These are phyloP conservation scores for Castanea crenata DNA, from an alignment of 306 rosid genomes.

Conservation along the genomic window DNA sequence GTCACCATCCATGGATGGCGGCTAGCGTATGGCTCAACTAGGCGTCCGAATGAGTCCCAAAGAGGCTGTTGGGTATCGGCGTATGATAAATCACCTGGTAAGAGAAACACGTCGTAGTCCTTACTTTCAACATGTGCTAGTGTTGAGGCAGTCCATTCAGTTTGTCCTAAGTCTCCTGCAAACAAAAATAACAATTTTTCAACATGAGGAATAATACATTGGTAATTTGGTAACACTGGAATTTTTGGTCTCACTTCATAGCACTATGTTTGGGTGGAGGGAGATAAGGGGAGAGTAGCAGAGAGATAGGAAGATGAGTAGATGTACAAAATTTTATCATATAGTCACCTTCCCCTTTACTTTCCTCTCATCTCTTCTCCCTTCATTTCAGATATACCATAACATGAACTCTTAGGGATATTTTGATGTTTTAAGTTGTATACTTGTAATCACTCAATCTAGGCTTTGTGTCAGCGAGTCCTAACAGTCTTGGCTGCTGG, in stretches of 20 bases:
- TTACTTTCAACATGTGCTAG: conserved; percentile 38
- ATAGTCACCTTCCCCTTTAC: too few species aligned
- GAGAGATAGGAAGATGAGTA: too few species aligned
- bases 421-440: too few species aligned
- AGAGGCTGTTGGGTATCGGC: conserved; percentile 58
- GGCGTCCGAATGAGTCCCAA: conserved; percentile 81
- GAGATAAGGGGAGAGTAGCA: too few species aligned
- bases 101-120: conserved; percentile 62
- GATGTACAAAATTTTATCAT: too few species aligned
- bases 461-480: too few species aligned
- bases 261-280: too few species aligned
- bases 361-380: too few species aligned
- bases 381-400: too few species aligned
- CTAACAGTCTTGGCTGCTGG: too few species aligned
- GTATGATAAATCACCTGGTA: conserved; percentile 72
- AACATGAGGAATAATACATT: neutral
- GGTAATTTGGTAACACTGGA: neutral
- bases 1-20: conserved; percentile 85
- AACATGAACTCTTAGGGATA: too few species aligned
- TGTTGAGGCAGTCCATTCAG: conserved; percentile 65
- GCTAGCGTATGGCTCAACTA: conserved; percentile 67
- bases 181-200: neutral
- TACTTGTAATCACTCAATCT: too few species aligned
- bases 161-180: conserved; percentile 79
- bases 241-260: neutral